phyloP scores from a whole-genome alignment of 768 basidiomycete genomes.

The Jaapia argillacea region DNA sequence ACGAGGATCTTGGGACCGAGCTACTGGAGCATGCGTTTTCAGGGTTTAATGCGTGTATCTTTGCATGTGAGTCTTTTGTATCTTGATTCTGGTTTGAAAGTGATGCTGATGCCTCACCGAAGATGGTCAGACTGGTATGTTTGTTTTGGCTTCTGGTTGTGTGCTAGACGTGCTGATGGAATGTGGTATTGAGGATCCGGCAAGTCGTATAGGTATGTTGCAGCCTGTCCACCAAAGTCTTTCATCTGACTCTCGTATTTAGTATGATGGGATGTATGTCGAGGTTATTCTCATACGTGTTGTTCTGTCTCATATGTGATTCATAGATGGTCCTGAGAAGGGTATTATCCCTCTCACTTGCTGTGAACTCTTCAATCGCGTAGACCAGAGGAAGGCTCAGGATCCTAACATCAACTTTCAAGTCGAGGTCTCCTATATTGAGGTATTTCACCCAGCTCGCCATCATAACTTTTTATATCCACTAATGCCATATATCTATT shows the following conservation, averaged over 20 bases:
- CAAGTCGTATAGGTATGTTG: slow-evolving; percentile 74
- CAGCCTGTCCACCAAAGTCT: background rate
- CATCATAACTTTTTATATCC: no score
- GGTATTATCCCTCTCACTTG: slow-evolving; percentile 97
- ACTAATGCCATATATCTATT: background rate
- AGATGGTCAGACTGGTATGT: slow-evolving; percentile 83
- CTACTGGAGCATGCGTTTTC: slow-evolving; percentile 91
- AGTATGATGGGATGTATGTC: slow-evolving; percentile 89
- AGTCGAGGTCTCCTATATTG: slow-evolving; percentile 98
- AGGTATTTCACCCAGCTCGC: slow-evolving; percentile 42
- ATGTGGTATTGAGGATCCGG: slow-evolving; percentile 54
- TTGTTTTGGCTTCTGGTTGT: slow-evolving; percentile 4
- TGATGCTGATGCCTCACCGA: background rate
- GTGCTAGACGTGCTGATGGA: background rate
- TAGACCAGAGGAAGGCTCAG: slow-evolving; percentile 46
- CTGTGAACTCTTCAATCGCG: slow-evolving; percentile 82
- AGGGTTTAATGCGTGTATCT: slow-evolving; percentile 97
- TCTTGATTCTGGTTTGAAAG: slow-evolving; percentile 6
- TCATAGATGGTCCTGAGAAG: slow-evolving; percentile 83
- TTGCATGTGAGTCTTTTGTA: slow-evolving; percentile 74
- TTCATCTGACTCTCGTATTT: slow-evolving; percentile 1
- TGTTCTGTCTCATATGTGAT: background rate
- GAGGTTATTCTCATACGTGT: slow-evolving; percentile 3
- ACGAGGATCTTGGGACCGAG: slow-evolving; percentile 90
- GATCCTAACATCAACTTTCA: slow-evolving; percentile 73